These are phyloP conservation scores for Polygonum aviculare DNA, from an alignment of 148 eudicot species.

Conservation along the genomic window DNA sequence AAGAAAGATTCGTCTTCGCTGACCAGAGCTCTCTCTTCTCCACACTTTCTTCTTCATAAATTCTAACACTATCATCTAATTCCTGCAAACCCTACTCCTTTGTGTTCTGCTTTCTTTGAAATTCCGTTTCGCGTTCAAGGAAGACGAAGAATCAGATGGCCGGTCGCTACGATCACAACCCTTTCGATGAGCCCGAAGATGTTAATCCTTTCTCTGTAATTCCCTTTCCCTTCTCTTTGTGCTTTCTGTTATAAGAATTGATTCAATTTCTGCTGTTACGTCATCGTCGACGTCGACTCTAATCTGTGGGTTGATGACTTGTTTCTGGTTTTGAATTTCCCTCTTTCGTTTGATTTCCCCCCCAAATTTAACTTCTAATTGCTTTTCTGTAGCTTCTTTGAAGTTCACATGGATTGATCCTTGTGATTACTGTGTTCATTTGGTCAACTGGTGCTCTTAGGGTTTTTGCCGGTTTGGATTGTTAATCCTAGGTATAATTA, in stretches of 20 bases:
- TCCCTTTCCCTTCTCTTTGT: not conserved
- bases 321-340: not conserved
- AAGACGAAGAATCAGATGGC: constrained; percentile 37
- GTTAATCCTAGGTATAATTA: not conserved
- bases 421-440: not conserved
- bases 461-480: not conserved
- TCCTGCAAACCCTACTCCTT: not conserved
- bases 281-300: not conserved
- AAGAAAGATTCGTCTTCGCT: not conserved
- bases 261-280: not conserved
- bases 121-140: not conserved
- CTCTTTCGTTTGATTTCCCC: not conserved
- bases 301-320: not conserved
- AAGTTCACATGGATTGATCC: not conserved
- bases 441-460: not conserved
- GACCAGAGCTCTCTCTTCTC: not conserved
- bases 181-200: constrained; percentile 70
- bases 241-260: not conserved
- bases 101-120: no score
- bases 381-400: not conserved
- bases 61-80: not conserved
- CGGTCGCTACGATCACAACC: constrained; percentile 67
- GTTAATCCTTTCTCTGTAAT: constrained; percentile 73
- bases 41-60: not conserved
- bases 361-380: not conserved